phyloP scores from a whole-genome alignment of 2,329 filamentous ascomycete species.

The Harringtonia lauricola region DNA sequence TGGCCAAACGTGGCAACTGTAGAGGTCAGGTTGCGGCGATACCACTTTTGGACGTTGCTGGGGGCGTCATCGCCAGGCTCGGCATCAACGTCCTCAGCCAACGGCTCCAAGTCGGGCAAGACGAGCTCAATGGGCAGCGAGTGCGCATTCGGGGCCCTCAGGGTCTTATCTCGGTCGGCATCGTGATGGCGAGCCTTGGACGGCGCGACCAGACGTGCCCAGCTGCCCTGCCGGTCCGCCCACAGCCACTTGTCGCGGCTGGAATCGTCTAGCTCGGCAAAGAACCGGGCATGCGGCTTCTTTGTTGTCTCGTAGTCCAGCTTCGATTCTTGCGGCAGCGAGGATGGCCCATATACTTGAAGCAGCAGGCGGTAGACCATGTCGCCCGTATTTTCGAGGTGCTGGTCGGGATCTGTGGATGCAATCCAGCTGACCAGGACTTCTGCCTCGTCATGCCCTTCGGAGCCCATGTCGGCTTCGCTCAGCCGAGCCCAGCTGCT shows the following conservation, averaged over 20 bases:
- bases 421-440: conserved; percentile 9
- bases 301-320: conserved; percentile 12
- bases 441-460: conserved; percentile 9
- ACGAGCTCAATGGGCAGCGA: conserved; percentile 3
- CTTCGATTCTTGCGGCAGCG: conserved; percentile 7
- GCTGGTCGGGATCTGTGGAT: not conserved
- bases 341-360: conserved; percentile 17
- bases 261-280: conserved; percentile 18
- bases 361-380: conserved; percentile 34
- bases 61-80: not conserved
- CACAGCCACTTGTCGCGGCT: conserved; percentile 22
- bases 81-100: not conserved
- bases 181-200: too few species aligned
- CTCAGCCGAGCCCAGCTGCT: conserved; percentile 26
- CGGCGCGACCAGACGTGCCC: conserved; percentile 1
- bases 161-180: not conserved
- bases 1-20: conserved; percentile 37
- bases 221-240: conserved; percentile 18
- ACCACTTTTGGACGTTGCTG: not conserved
- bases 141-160: not conserved
- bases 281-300: conserved; percentile 16
- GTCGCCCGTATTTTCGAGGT: conserved; percentile 26
- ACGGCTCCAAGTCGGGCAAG: too few species aligned
- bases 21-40: not conserved
- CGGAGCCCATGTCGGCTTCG: conserved; percentile 7